Percentiles rank a stretch among this genome's conserved stretches.
Conservation (phyloP, 768 basidiomycete species). For the Paxillus rubicundulus region DNA sequence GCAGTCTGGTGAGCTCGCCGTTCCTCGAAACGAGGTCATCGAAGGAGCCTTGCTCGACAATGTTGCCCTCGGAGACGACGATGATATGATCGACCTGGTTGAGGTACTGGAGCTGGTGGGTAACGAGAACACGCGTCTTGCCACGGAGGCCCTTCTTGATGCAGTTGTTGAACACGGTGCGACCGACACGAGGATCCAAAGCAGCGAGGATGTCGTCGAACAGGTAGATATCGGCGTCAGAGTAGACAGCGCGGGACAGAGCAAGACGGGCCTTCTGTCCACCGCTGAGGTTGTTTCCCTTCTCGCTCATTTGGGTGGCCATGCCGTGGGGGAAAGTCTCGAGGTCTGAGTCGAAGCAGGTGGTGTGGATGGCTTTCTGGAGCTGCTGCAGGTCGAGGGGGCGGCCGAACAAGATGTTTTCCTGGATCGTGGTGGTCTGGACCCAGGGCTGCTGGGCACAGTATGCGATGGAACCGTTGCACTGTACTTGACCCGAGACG, state of each 20-base stretch:
- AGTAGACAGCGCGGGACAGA: constrained; percentile 46
- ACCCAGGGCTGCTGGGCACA: constrained; percentile 34
- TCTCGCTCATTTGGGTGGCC: constrained; percentile 47
- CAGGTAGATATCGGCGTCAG: constrained; percentile 40
- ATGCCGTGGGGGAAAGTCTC: constrained; percentile 28
- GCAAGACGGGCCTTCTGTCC: constrained; percentile 51
- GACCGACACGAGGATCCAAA: constrained; percentile 45
- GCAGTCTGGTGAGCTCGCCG: constrained; percentile 26
- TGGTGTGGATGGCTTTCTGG: constrained; percentile 26
- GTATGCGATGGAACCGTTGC: constrained; percentile 28
- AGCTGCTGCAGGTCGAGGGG: constrained; percentile 25
- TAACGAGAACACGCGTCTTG: constrained; percentile 29
- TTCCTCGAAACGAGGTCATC: constrained; percentile 33
- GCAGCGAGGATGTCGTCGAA: constrained; percentile 48
- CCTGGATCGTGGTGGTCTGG: constrained; percentile 30
- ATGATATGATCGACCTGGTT: constrained; percentile 43
- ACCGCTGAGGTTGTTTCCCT: constrained; percentile 43
- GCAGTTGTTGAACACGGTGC: constrained; percentile 29
- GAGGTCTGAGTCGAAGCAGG: constrained; percentile 29
- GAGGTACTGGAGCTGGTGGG: constrained; percentile 32
- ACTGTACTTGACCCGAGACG: constrained; percentile 22
- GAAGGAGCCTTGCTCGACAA: constrained; percentile 46
- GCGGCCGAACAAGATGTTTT: constrained; percentile 31
- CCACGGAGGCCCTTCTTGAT: constrained; percentile 20
- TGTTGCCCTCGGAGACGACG: constrained; percentile 43